Evolutionary conservation across 2,329 filamentous ascomycete species (phyloP).

Genomic region (Emydomyces testavorans): DNA sequence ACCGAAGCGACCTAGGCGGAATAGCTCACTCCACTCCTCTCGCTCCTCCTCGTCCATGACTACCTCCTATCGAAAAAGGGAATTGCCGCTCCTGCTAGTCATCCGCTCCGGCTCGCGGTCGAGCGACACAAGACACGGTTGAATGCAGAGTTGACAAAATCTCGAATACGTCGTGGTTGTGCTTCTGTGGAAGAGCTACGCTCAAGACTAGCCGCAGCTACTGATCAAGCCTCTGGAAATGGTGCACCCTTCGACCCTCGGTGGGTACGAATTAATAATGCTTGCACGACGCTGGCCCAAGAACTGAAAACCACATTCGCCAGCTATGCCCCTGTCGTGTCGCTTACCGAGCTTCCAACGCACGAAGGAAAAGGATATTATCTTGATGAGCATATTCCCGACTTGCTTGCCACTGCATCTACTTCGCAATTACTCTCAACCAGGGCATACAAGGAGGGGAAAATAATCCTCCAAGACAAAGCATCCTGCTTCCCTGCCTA

Average conservation of each 20-base stretch:
- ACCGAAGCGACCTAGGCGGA: constrained; percentile 4
- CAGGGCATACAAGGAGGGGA: constrained; percentile 60
- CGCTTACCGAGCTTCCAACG: constrained; percentile 45
- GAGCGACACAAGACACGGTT: constrained; percentile 73
- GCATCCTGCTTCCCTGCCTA: constrained; percentile 95
- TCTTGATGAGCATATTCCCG: constrained; percentile 70
- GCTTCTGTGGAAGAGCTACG: constrained; percentile 55
- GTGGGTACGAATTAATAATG: constrained; percentile 79
- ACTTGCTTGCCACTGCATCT: constrained; percentile 67
- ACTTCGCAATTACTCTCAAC: constrained; percentile 60
- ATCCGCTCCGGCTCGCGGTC: constrained; percentile 64
- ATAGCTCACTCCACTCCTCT: constrained; percentile 68
- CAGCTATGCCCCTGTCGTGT: constrained; percentile 46
- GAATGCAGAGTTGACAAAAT: constrained; percentile 68
- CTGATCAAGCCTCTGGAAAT: constrained; percentile 32
- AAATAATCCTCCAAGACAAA: constrained; percentile 88
- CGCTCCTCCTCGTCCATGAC: constrained; percentile 76
- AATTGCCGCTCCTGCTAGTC: constrained; percentile 66
- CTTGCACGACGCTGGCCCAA: constrained; percentile 58
- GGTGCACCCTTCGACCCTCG: constrained; percentile 51
- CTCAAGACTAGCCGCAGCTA: constrained; percentile 22
- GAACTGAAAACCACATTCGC: constrained; percentile 67
- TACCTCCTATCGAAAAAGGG: constrained; percentile 69
- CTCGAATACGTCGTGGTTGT: constrained; percentile 60
- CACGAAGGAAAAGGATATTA: constrained; percentile 44